Conservation (phyloP, 2,329 filamentous ascomycete species). For the Diaporthe citrichinensis region DNA sequence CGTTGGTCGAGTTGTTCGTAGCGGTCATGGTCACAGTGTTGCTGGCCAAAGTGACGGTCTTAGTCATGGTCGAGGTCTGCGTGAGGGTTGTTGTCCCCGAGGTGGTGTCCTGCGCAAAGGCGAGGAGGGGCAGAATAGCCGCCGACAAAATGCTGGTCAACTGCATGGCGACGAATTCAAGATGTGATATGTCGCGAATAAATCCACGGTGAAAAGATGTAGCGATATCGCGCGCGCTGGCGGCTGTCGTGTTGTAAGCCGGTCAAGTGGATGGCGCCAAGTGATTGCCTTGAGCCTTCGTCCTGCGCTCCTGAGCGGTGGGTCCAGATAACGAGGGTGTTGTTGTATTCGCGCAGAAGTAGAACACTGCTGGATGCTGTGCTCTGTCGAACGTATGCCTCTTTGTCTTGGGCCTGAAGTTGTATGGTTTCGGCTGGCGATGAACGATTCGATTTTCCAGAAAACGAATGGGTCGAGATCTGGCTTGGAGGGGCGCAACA, state of each 20-base stretch:
- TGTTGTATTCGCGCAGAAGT: conserved; percentile 16
- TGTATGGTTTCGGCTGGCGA: conserved; percentile 35
- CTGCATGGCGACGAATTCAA: conserved; percentile 54
- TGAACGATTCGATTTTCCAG: conserved; percentile 39
- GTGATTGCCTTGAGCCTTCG: neutral
- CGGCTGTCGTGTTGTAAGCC: neutral
- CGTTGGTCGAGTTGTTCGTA: conserved; percentile 23
- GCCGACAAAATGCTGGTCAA: conserved; percentile 61
- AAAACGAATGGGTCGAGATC: conserved; percentile 41
- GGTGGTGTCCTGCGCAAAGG: conserved; percentile 58
- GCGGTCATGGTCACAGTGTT: conserved; percentile 49
- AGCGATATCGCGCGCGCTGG: conserved; percentile 32
- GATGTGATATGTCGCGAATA: conserved; percentile 25
- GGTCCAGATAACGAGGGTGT: neutral
- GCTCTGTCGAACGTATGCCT: conserved; percentile 29
- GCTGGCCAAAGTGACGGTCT: conserved; percentile 58
- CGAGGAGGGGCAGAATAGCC: conserved; percentile 67
- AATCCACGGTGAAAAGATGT: conserved; percentile 37
- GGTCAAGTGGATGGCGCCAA: neutral
- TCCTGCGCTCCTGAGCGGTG: conserved; percentile 22
- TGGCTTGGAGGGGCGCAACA: conserved; percentile 26
- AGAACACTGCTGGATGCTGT: neutral
- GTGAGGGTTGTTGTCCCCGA: conserved; percentile 66
- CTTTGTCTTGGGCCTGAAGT: conserved; percentile 2
- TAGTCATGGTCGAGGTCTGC: conserved; percentile 64